Evolutionary conservation across 2,329 filamentous ascomycete genomes (phyloP), one percentile per base, ranked within the genome.

Genomic region (Pezicula radicicola): DNA sequence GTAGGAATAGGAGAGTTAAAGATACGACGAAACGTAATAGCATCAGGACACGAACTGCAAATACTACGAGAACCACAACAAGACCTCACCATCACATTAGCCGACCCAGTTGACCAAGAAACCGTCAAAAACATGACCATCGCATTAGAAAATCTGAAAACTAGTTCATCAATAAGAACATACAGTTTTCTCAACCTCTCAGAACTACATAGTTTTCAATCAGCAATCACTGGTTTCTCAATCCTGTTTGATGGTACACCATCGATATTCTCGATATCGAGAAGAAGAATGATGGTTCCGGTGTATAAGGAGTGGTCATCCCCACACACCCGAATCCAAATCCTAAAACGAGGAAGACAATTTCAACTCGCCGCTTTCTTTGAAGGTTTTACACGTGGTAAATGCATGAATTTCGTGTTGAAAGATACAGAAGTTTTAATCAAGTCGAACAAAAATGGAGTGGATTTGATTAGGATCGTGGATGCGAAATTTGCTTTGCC

Each of bases 221-320:
- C 76, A 44, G 87, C 88, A 5, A 74, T 94, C 49, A 95, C 89
- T 0, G 89, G 90, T 0, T 94, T 87, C 69, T 76, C 77, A 30
- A 88, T 95, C 19, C 72, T 88, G 10, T 90, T 85, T 57, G 87
- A 89, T 64, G 82, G 82, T 6, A 70, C 88, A 46, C 89, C 89
- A 3, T 75, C 79, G 6, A 83, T 82, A 0, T 88, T 96, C 66
- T 83, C 86, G 50, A 95, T 96, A 58, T 85, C 90, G 2, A 83
- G 91, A 25, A 84, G 88, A 41, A 81, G 88, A 59, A 92, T 91
- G 85, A 88, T 95, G 19, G 89, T 95, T 15, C 89, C 89, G 0
- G 91, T 95, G 57, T 88, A 93, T 72, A 95, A 95, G 72, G 92
- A 92, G 68, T 93, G 89, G 88, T 89, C 93, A 63, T 87, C 90